Base-by-base conservation (phyloP, 805 yeast species). In the Isabelozyma rhagii region DNA sequence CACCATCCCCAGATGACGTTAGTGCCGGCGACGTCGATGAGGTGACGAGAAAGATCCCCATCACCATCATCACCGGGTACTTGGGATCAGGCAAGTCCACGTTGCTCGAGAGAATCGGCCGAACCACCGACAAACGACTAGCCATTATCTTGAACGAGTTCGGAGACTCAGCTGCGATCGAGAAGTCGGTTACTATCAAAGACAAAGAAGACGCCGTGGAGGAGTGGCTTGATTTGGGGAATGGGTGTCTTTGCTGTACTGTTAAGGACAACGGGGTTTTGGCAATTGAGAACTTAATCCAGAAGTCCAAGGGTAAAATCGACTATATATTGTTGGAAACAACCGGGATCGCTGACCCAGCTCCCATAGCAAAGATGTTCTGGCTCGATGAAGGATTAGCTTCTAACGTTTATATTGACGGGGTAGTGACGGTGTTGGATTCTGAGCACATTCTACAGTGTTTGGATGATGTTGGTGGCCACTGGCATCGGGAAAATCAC, bases 331-430 rank as follows among this genome's bases (percentile, higher is more conserved):
- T 94, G 21, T 71, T 94, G 47, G 99, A 94, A 63, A 94, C 99
- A 0, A 90, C 97, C 0, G 99, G 99, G 0, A 78, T 94, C 13
- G 99, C 99, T 0, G 98, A 94, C 62, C 99, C 99, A 0, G 97
- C 92, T 0, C 98, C 98, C 0, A 90, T 94, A 27, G 97, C 97
- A 4, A 82, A 84, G 55, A 93, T 93, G 97, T 94, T 94, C 68
- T 94, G 99, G 99, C 77, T 92, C 29, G 99, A 94, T 64, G 93
- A 89, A 21, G 97, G 92, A 0, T 73, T 94, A 50, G 78, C 85
- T 13, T 84, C 96, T 4, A 85, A 84, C 56, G 90, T 94, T 1
- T 88, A 89, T 63, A 85, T 94, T 31, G 98, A 93, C 66, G 97
- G 97, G 0, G 89, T 93, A 5, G 79, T 94, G 11, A 87, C 97